phyloP scores from a whole-genome alignment of 1,139 yeast genomes.

The Oligophagozyma castellii region DNA sequence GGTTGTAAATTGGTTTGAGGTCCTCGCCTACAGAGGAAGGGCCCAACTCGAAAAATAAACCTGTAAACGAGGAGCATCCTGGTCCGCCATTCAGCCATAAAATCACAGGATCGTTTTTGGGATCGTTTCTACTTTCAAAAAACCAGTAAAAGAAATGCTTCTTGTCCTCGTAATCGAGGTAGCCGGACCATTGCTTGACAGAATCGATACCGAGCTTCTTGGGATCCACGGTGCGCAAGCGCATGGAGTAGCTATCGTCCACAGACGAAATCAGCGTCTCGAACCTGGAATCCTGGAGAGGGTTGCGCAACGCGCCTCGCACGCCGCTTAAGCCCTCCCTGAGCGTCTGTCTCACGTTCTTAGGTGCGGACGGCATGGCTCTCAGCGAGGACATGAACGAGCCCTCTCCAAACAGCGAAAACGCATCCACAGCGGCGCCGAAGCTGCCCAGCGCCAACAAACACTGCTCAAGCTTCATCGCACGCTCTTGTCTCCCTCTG shows the following conservation, averaged over 20 bases:
- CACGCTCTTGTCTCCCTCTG: no score
- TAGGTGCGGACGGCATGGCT: no score
- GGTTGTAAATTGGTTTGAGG: conserved; percentile 60
- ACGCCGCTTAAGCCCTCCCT: no score
- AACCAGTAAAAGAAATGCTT: conserved; percentile 80
- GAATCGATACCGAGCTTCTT: conserved; percentile 35
- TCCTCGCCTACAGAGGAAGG: conserved; percentile 57
- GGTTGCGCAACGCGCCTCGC: no score
- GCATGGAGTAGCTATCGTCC: conserved; percentile 11
- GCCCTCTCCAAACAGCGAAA: no score
- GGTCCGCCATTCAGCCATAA: conserved; percentile 91
- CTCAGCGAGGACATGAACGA: no score
- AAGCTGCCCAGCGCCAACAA: no score
- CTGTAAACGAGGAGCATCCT: conserved; percentile 82
- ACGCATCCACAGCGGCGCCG: no score
- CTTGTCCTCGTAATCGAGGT: conserved; percentile 70
- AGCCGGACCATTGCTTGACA: conserved; percentile 77
- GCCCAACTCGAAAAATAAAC: conserved; percentile 84
- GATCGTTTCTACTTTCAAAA: conserved; percentile 84
- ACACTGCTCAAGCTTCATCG: no score
- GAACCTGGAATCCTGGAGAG: no score
- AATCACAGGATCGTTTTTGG: conserved; percentile 68
- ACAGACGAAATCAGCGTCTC: conserved; percentile 5
- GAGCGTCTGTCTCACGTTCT: no score
- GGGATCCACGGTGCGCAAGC: conserved; percentile 13